These are phyloP conservation scores for Spathaspora arborariae DNA, from an alignment of 805 yeast species.

Conservation along the genomic window DNA sequence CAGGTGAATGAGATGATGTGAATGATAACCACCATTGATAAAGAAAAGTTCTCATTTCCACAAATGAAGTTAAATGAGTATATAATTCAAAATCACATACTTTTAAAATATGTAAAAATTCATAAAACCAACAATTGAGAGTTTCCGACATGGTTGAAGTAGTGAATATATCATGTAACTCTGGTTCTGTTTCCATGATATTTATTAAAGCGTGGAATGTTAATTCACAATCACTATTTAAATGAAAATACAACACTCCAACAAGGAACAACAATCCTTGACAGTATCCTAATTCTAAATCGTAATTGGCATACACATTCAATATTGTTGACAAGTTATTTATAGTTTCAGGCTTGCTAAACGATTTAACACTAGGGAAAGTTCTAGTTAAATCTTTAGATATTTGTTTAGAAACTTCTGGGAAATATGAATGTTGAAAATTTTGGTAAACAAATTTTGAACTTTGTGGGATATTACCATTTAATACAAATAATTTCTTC, in stretches of 20 bases:
- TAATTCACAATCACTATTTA: conserved; percentile 25
- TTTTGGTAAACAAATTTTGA: conserved; percentile 30
- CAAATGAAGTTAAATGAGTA: conserved; percentile 38
- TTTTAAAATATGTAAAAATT: conserved; percentile 45
- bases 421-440: conserved; percentile 40
- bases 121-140: conserved; percentile 47
- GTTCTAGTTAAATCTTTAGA: conserved; percentile 58
- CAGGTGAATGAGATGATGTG: conserved; percentile 59
- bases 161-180: conserved; percentile 48
- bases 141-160: conserved; percentile 52
- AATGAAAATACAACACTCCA: conserved; percentile 49
- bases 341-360: conserved; percentile 42
- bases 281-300: conserved; percentile 64
- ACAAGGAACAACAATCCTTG: conserved; percentile 64
- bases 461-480: conserved; percentile 31
- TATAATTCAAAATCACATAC: conserved; percentile 37
- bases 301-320: conserved; percentile 61
- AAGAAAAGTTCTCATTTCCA: conserved; percentile 46
- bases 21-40: conserved; percentile 66
- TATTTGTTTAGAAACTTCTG: conserved; percentile 42
- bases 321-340: conserved; percentile 48
- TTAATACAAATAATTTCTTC: conserved; percentile 35
- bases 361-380: conserved; percentile 51
- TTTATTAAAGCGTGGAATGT: conserved; percentile 53
- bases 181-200: conserved; percentile 54